Evolutionary conservation across 2,329 filamentous ascomycete genomes (phyloP).

Genomic region (Neopestalotiopsis sp.): DNA sequence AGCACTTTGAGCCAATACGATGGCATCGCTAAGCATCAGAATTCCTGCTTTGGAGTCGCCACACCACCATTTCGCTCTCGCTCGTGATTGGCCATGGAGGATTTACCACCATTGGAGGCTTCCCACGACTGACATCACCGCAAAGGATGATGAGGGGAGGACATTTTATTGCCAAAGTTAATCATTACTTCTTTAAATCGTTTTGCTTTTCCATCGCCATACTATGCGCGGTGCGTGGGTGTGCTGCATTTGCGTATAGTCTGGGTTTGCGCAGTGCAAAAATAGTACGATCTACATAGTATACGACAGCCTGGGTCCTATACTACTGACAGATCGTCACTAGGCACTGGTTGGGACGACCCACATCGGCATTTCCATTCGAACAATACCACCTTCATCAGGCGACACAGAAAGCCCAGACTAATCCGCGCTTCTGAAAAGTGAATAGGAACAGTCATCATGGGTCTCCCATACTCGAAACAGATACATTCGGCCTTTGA

Average conservation of each 20-base stretch:
- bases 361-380: too few species aligned
- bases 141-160: conserved; percentile 5
- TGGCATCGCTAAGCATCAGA: neutral
- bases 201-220: neutral
- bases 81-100: conserved; percentile 5
- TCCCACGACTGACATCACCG: conserved; percentile 12
- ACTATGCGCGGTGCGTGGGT: neutral
- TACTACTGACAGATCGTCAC: too few species aligned
- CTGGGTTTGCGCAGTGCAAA: neutral
- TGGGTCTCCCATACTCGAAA: conserved; percentile 58
- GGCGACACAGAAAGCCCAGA: too few species aligned
- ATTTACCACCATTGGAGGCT: neutral
- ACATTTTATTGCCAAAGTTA: neutral
- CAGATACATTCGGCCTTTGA: conserved; percentile 57
- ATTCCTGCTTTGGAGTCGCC: conserved; percentile 12
- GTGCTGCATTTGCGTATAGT: neutral
- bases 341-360: too few species aligned
- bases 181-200: neutral
- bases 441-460: conserved; percentile 26
- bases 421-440: too few species aligned
- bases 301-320: too few species aligned
- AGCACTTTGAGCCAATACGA: conserved; percentile 8
- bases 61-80: conserved; percentile 1
- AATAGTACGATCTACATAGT: too few species aligned
- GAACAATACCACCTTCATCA: too few species aligned